Conservation (phyloP, 257 asterid genomes). For the Solanum piurae region DNA sequence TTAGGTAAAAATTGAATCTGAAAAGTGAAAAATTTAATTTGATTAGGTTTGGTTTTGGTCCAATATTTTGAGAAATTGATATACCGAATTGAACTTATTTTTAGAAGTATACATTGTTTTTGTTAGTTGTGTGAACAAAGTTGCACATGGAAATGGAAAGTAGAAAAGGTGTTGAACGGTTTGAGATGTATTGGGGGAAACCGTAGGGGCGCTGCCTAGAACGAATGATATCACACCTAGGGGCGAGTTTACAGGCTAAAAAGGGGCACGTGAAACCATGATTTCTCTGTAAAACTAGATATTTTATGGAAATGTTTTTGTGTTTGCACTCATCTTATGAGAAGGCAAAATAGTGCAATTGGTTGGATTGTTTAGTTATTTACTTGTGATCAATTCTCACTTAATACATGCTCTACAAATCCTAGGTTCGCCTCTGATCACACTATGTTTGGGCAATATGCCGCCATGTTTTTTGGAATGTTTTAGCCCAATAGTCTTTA, state of each 20-base stretch:
- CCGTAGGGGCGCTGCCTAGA: no score
- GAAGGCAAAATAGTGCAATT: not conserved
- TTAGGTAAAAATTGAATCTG: not conserved
- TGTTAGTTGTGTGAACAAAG: no score
- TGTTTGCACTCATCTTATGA: not conserved
- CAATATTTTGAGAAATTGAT: not conserved
- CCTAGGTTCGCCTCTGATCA: not conserved
- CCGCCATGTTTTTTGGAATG: not conserved
- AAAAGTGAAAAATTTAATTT: not conserved
- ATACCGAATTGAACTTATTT: not conserved
- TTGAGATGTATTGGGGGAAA: not conserved
- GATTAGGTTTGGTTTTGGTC: not conserved
- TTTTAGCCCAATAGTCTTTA: not conserved
- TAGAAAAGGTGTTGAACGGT: not conserved
- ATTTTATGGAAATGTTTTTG: no score
- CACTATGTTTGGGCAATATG: not conserved
- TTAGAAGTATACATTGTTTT: not conserved
- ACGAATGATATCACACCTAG: not conserved
- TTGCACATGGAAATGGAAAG: not conserved
- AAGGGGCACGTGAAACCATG: not conserved
- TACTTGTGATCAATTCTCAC: not conserved
- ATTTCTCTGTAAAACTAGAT: no score
- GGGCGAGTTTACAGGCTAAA: not conserved
- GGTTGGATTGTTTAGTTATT: no score
- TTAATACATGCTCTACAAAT: no score